Conservation (phyloP, 2,329 filamentous ascomycete genomes). For the Alternaria consortialis region DNA sequence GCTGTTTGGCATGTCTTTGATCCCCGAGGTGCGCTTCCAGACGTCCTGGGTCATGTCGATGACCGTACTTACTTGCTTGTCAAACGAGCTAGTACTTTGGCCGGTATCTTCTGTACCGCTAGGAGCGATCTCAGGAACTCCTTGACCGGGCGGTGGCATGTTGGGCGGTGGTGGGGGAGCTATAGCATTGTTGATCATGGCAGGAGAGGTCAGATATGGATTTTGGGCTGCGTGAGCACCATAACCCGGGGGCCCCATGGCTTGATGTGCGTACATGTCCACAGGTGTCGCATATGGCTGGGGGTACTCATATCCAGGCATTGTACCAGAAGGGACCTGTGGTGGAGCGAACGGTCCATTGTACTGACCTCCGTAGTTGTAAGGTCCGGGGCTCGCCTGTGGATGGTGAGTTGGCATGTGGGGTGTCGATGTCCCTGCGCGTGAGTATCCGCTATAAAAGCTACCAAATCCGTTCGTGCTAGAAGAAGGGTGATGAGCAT, state of each 20-base stretch:
- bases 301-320: constrained; percentile 40
- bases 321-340: constrained; percentile 33
- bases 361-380: constrained; percentile 45
- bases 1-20: constrained; percentile 69
- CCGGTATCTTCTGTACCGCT: constrained; percentile 32
- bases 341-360: constrained; percentile 51
- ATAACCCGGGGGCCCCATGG: constrained; percentile 45
- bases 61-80: constrained; percentile 53
- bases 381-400: constrained; percentile 50
- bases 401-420: constrained; percentile 47
- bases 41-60: constrained; percentile 65
- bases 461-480: constrained; percentile 37
- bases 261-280: constrained; percentile 42
- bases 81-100: constrained; percentile 46
- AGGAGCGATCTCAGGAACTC: constrained; percentile 25
- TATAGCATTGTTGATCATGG: constrained; percentile 39
- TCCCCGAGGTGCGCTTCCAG: constrained; percentile 68
- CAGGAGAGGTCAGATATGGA: constrained; percentile 46
- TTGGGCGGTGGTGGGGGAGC: constrained; percentile 31
- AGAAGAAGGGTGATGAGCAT: constrained; percentile 36
- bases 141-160: constrained; percentile 30
- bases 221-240: constrained; percentile 31
- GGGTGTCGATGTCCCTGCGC: constrained; percentile 49
- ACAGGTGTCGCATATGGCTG: constrained; percentile 41
- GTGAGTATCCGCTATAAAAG: constrained; percentile 50